Evolutionary conservation across 805 yeast species (phyloP).

Genomic region (Cyberlindnera maritima): DNA sequence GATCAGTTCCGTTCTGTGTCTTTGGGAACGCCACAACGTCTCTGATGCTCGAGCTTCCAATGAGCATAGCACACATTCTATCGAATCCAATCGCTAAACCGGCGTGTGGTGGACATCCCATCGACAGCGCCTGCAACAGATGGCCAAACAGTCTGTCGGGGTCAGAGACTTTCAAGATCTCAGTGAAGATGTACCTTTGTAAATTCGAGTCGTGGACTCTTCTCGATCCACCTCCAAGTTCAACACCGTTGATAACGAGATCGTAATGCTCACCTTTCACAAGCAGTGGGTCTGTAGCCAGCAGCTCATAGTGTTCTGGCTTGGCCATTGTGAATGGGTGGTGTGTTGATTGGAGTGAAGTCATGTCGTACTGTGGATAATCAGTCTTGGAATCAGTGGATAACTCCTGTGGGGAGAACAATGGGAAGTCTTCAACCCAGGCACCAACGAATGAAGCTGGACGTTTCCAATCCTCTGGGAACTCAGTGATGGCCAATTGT

Average conservation of each 20-base stretch:
- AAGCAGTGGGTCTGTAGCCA: slow-evolving; percentile 53
- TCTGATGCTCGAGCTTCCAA: slow-evolving; percentile 74
- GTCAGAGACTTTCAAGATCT: slow-evolving; percentile 57
- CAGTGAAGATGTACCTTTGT: slow-evolving; percentile 69
- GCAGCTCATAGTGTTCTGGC: slow-evolving; percentile 57
- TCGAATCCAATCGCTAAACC: slow-evolving; percentile 96
- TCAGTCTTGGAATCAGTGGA: slow-evolving; percentile 24
- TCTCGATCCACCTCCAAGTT: slow-evolving; percentile 95
- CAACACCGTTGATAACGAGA: slow-evolving; percentile 89
- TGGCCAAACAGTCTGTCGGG: slow-evolving; percentile 78
- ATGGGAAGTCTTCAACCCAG: slow-evolving; percentile 93
- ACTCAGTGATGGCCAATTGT: slow-evolving; percentile 61
- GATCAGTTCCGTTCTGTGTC: slow-evolving; percentile 82
- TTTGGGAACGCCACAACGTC: slow-evolving; percentile 98
- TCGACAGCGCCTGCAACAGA: slow-evolving; percentile 69
- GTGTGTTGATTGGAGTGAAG: slow-evolving; percentile 68
- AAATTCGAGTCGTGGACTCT: slow-evolving; percentile 86
- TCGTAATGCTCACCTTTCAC: slow-evolving; percentile 93
- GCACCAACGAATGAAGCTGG: slow-evolving; percentile 48
- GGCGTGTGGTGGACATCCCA: slow-evolving; percentile 99
- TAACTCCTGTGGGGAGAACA: slow-evolving; percentile 73
- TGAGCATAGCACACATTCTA: slow-evolving; percentile 84
- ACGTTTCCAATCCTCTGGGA: slow-evolving; percentile 44
- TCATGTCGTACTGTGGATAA: slow-evolving; percentile 61
- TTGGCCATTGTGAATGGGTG: slow-evolving; percentile 97